These are phyloP conservation scores for Delonix regia DNA, from an alignment of 306 rosid genomes.

Conservation along the genomic window DNA sequence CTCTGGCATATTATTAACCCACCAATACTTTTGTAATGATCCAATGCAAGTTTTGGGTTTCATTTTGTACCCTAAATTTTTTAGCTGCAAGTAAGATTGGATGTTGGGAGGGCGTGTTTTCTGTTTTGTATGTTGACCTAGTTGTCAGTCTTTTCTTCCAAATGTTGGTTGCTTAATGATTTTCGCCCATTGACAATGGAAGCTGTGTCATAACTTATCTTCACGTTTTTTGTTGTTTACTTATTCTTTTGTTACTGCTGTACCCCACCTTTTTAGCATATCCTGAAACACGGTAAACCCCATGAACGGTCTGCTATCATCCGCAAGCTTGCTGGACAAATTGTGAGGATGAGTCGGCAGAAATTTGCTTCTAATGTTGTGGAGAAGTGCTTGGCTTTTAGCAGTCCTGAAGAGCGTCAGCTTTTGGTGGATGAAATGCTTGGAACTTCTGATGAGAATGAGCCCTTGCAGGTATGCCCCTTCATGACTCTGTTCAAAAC, in stretches of 20 bases:
- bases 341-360: slow-evolving; percentile 95
- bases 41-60: no score
- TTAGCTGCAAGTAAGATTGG: no score
- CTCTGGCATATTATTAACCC: no score
- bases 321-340: slow-evolving; percentile 88
- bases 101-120: no score
- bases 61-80: no score
- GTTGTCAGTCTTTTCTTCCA: no score
- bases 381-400: slow-evolving; percentile 84
- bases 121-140: no score
- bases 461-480: slow-evolving; percentile 82
- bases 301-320: slow-evolving; percentile 73
- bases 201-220: no score
- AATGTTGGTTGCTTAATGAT: no score
- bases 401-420: slow-evolving; percentile 82
- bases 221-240: not conserved
- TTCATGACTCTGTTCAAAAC: slow-evolving; percentile 19
- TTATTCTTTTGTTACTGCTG: slow-evolving; percentile 20
- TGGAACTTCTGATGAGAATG: slow-evolving; percentile 89
- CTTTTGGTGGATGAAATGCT: slow-evolving; percentile 85
- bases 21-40: no score
- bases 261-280: slow-evolving; percentile 59
- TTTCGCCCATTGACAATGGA: no score
- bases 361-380: slow-evolving; percentile 97
- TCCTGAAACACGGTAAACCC: slow-evolving; percentile 78